These are phyloP conservation scores for Przewalskia tangutica DNA, from an alignment of 257 asterid species.

Conservation along the genomic window DNA sequence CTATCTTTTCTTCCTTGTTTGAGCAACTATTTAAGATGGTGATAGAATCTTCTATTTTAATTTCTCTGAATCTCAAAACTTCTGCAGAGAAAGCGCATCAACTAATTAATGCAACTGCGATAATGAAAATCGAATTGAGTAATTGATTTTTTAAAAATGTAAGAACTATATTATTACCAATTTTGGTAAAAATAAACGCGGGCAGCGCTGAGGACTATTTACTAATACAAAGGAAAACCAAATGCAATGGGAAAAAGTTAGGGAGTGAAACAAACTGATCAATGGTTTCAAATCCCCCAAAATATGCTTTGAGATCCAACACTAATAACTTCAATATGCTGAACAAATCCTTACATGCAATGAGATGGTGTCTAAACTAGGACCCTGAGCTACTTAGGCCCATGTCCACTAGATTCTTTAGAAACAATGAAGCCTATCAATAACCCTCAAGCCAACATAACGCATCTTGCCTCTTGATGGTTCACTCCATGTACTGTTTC, in stretches of 20 bases:
- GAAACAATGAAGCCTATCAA: background rate
- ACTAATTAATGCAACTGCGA: background rate
- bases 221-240: background rate
- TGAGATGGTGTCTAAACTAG: background rate
- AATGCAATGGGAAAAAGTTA: background rate
- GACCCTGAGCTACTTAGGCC: background rate
- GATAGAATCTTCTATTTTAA: conserved; percentile 22
- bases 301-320: background rate
- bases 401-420: background rate
- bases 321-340: background rate
- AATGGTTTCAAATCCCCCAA: background rate
- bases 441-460: background rate
- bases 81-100: conserved; percentile 26
- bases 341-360: background rate
- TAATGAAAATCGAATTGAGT: background rate
- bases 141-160: background rate
- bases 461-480: background rate
- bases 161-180: background rate
- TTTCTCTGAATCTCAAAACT: conserved; percentile 47
- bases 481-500: background rate
- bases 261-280: background rate
- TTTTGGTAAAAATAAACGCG: background rate
- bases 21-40: conserved; percentile 2
- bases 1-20: conserved; percentile 9
- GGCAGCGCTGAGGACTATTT: background rate